Evolutionary conservation across 257 asterid species (phyloP).

Genomic region (Plantago elongata): DNA sequence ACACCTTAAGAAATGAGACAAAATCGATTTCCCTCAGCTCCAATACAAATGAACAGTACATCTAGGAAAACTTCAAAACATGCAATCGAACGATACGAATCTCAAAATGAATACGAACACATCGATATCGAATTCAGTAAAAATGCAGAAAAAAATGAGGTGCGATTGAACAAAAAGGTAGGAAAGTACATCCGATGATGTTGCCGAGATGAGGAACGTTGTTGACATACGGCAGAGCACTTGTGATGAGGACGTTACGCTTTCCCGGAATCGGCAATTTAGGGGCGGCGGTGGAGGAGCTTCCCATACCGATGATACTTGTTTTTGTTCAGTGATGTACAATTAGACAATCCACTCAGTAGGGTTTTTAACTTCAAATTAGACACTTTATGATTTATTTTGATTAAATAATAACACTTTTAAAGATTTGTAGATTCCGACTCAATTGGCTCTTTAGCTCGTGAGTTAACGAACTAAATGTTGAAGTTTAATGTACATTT

Average conservation of each 20-base stretch:
- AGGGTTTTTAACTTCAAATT: no score
- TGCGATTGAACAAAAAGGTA: not conserved
- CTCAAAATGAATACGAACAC: no score
- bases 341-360: no score
- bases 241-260: conserved; percentile 79
- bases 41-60: not conserved
- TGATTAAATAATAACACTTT: no score
- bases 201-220: conserved; percentile 99
- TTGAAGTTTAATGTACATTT: no score
- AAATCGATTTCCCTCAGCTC: not conserved
- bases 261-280: conserved; percentile 76
- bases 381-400: no score
- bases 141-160: conserved; percentile 15
- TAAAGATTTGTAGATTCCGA: no score
- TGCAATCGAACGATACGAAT: no score
- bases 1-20: no score
- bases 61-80: no score
- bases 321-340: not conserved
- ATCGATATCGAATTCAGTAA: not conserved
- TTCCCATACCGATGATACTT: not conserved
- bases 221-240: conserved; percentile 92
- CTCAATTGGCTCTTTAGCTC: no score
- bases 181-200: conserved; percentile 74
- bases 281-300: conserved; percentile 21
- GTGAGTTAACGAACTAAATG: no score